Conservation (phyloP, 768 basidiomycete species). For the Rhizopogon roseolus region DNA sequence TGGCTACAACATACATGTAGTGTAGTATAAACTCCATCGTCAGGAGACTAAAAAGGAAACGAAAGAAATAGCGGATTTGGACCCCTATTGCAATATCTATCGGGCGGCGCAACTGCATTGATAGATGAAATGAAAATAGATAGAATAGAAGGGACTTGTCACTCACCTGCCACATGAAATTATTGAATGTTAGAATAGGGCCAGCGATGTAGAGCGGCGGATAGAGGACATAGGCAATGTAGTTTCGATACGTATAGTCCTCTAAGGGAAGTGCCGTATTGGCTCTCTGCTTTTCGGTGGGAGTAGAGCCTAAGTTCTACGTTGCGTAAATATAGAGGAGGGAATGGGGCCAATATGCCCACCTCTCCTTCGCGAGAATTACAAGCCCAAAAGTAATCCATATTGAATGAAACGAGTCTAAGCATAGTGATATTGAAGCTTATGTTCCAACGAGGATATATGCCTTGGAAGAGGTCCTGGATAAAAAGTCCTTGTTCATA, state of each 20-base stretch:
- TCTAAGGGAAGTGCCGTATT: conserved; percentile 47
- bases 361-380: conserved; percentile 40
- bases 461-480: conserved; percentile 65
- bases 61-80: conserved; percentile 53
- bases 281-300: conserved; percentile 59
- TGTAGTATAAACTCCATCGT: conserved; percentile 92
- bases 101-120: conserved; percentile 56
- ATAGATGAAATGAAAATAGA: background rate
- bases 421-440: conserved; percentile 96
- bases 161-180: conserved; percentile 88
- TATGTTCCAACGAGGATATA: conserved; percentile 91
- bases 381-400: conserved; percentile 90
- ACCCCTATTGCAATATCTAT: conserved; percentile 34
- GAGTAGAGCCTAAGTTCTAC: conserved; percentile 22
- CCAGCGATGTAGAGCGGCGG: conserved; percentile 94
- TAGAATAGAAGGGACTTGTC: background rate
- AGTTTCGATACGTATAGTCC: conserved; percentile 66
- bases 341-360: conserved; percentile 10
- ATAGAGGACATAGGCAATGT: conserved; percentile 84
- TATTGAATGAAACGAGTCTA: conserved; percentile 85
- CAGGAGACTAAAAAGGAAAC: conserved; percentile 67
- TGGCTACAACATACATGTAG: conserved; percentile 95
- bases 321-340: conserved; percentile 3
- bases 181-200: conserved; percentile 94
- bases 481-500: conserved; percentile 4